These are phyloP conservation scores for Chalciporus sp. DNA, from an alignment of 1,284 basidiomycete genomes.

Conservation along the genomic window DNA sequence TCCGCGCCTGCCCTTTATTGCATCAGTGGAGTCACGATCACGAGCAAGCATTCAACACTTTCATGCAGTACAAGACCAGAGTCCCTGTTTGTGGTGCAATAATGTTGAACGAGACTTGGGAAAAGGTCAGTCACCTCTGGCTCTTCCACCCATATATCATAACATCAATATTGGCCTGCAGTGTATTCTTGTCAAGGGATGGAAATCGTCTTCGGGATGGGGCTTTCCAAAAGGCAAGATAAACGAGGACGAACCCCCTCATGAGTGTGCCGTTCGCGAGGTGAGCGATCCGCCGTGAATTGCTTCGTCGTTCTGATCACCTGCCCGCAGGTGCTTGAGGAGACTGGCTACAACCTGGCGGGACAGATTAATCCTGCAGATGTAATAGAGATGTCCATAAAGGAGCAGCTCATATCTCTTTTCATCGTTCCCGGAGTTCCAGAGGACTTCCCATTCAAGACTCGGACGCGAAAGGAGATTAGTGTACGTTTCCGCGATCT, in stretches of 20 bases:
- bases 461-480: slow-evolving; percentile 97
- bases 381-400: slow-evolving; percentile 87
- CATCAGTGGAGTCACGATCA: slow-evolving; percentile 80
- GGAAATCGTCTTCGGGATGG: slow-evolving; percentile 97
- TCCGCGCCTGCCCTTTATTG: slow-evolving; percentile 80
- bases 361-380: slow-evolving; percentile 69
- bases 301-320: slow-evolving; percentile 6
- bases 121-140: slow-evolving; percentile 66
- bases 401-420: slow-evolving; percentile 87
- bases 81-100: slow-evolving; percentile 99
- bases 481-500: slow-evolving; percentile 65
- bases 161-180: slow-evolving; percentile 34
- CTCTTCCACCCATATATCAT: slow-evolving; percentile 3
- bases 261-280: slow-evolving; percentile 88
- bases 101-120: slow-evolving; percentile 88
- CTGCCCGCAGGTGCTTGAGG: slow-evolving; percentile 78
- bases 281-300: slow-evolving; percentile 44
- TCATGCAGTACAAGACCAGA: slow-evolving; percentile 95
- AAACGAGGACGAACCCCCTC: slow-evolving; percentile 87
- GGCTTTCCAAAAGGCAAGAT: slow-evolving; percentile 99
- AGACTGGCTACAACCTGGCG: slow-evolving; percentile 89
- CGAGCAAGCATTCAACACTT: slow-evolving; percentile 78
- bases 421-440: slow-evolving; percentile 92
- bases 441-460: slow-evolving; percentile 89
- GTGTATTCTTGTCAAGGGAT: slow-evolving; percentile 96